Conservation (phyloP, 2,329 filamentous ascomycete species). For the Xylaria sp. region DNA sequence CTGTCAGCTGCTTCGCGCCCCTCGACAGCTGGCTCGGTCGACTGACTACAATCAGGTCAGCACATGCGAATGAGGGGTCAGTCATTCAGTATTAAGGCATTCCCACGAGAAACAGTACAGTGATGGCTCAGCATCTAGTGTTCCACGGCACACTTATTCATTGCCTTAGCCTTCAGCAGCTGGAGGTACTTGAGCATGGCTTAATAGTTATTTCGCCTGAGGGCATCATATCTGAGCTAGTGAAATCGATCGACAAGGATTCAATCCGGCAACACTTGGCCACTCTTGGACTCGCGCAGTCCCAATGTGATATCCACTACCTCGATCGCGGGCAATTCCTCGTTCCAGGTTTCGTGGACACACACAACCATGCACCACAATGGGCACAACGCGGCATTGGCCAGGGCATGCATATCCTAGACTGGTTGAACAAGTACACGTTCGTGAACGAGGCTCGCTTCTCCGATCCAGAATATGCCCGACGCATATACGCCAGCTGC, state of each 20-base stretch:
- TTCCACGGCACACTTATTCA: constrained; percentile 59
- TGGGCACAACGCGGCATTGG: constrained; percentile 62
- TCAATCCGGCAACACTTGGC: constrained; percentile 34
- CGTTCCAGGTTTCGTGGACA: constrained; percentile 72
- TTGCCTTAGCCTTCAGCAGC: constrained; percentile 48
- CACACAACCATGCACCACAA: constrained; percentile 74
- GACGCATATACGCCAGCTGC: constrained; percentile 61
- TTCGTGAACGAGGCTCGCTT: constrained; percentile 74
- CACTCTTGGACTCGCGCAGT: constrained; percentile 29
- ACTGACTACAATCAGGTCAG: not conserved
- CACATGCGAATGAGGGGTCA: constrained; percentile 19
- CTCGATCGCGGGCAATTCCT: constrained; percentile 61
- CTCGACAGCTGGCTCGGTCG: constrained; percentile 23
- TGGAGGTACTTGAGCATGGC: constrained; percentile 55
- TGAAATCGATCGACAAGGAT: constrained; percentile 38
- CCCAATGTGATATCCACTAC: constrained; percentile 42
- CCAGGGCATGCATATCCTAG: constrained; percentile 64
- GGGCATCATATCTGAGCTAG: constrained; percentile 46
- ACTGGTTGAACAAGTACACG: constrained; percentile 73
- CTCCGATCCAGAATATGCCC: constrained; percentile 63
- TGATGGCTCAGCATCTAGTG: constrained; percentile 40
- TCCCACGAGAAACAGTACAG: constrained; percentile 3
- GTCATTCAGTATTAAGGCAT: not conserved
- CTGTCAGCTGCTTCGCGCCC: constrained; percentile 20
- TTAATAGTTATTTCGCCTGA: constrained; percentile 48